These are phyloP conservation scores for Achlya hypogyna DNA, from an alignment of 352 stramenopile species.

Conservation along the genomic window DNA sequence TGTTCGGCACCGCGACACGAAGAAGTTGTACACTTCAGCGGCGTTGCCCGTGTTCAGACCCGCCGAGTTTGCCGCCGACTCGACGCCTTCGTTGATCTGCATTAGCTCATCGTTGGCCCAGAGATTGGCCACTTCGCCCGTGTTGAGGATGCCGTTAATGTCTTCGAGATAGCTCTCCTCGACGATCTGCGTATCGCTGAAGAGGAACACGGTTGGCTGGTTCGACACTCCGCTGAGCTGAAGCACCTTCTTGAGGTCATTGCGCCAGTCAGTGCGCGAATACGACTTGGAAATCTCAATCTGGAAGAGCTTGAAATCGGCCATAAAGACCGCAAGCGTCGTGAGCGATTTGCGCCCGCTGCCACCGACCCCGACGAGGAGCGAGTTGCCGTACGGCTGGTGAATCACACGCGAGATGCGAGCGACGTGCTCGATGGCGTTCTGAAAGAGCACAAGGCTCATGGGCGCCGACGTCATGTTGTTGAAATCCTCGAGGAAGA, in stretches of 20 bases:
- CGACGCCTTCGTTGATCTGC: constrained; percentile 67
- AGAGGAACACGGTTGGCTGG: constrained; percentile 88
- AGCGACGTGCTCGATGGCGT: constrained; percentile 91
- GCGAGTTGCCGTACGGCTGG: constrained; percentile 88
- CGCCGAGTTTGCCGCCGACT: constrained; percentile 41
- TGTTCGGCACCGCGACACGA: constrained; percentile 80
- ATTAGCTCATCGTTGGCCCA: constrained; percentile 87
- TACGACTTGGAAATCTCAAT: constrained; percentile 96
- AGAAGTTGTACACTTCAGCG: constrained; percentile 85
- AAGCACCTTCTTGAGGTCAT: constrained; percentile 87
- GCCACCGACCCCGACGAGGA: constrained; percentile 90
- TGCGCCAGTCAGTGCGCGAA: constrained; percentile 85
- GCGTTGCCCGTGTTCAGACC: constrained; percentile 67
- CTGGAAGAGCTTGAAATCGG: constrained; percentile 91
- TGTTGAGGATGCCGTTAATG: constrained; percentile 91
- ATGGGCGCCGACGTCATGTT: constrained; percentile 91
- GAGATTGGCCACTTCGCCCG: constrained; percentile 87
- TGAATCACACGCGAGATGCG: constrained; percentile 89
- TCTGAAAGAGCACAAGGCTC: constrained; percentile 92
- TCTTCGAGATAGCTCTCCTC: constrained; percentile 89
- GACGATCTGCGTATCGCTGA: constrained; percentile 91
- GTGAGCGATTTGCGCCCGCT: constrained; percentile 90
- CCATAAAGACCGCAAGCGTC: constrained; percentile 89
- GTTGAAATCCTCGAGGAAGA: constrained; percentile 94
- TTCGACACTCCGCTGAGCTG: constrained; percentile 70